Evolutionary conservation across 73 alveolate genomes (phyloP).

Genomic region (Effrenium voratum): DNA sequence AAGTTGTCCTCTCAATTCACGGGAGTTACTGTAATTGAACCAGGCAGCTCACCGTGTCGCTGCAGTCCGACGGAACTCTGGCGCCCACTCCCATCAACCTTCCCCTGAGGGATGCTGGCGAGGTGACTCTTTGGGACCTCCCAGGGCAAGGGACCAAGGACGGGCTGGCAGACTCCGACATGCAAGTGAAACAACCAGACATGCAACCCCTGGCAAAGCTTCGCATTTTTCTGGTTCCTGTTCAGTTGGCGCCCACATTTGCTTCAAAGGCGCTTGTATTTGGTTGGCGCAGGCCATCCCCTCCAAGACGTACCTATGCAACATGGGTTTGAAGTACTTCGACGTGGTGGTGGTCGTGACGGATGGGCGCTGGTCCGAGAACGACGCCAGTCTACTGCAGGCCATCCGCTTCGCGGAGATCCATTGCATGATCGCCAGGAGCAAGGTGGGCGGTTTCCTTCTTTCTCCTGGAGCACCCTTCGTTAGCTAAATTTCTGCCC

Average conservation of each 20-base stretch:
- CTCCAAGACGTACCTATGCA: constrained; percentile 30
- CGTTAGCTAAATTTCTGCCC: too few relatives aligned
- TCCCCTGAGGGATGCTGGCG: constrained; percentile 7
- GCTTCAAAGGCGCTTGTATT: not conserved
- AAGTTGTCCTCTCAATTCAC: too few relatives aligned
- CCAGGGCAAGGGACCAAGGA: constrained; percentile 24
- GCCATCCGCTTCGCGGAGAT: constrained; percentile 28
- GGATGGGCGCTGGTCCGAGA: constrained; percentile 45
- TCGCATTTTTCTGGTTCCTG: not conserved
- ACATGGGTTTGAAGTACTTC: constrained; percentile 46
- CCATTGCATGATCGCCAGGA: constrained; percentile 33
- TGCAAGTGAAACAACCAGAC: not conserved
- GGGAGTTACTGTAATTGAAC: too few relatives aligned
- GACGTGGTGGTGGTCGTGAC: constrained; percentile 28
- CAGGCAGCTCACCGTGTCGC: constrained; percentile 10
- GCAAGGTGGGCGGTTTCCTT: too few relatives aligned
- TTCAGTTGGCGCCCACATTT: not conserved
- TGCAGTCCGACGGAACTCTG: constrained; percentile 26
- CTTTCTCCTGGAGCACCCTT: too few relatives aligned
- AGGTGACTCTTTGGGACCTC: constrained; percentile 34
- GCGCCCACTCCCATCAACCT: constrained; percentile 16
- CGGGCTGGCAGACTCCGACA: not conserved
- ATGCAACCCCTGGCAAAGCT: not conserved
- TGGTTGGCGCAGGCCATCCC: not conserved
- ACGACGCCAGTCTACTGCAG: not conserved